Conservation (phyloP, 2,329 filamentous ascomycete genomes). For the Incumbomyces delicatus region DNA sequence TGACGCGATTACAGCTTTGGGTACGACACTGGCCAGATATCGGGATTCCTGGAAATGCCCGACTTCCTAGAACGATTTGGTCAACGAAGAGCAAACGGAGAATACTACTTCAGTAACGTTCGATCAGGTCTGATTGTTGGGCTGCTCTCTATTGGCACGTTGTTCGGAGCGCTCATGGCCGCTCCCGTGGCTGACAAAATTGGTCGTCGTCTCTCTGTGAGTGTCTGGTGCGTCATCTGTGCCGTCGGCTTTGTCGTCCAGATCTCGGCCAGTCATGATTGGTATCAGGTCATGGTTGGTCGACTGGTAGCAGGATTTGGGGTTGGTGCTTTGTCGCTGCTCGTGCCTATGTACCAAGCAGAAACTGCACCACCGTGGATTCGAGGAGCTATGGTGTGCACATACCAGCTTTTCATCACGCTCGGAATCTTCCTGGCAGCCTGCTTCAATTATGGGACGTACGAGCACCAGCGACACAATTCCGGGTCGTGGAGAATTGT, state of each 20-base stretch:
- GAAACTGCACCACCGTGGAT: constrained; percentile 37
- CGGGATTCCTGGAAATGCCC: constrained; percentile 34
- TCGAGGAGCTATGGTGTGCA: constrained; percentile 34
- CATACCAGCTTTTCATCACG: constrained; percentile 40
- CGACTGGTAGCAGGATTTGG: constrained; percentile 34
- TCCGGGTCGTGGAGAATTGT: constrained; percentile 36
- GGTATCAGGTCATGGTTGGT: constrained; percentile 35
- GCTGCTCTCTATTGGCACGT: constrained; percentile 34
- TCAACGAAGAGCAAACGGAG: constrained; percentile 22
- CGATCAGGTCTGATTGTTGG: constrained; percentile 34
- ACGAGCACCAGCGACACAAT: constrained; percentile 18
- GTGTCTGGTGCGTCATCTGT: constrained; percentile 30
- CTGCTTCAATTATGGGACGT: constrained; percentile 38
- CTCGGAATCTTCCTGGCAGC: constrained; percentile 38
- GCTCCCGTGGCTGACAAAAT: constrained; percentile 37
- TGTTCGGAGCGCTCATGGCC: constrained; percentile 34
- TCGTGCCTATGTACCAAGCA: constrained; percentile 38
- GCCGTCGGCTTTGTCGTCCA: constrained; percentile 34
- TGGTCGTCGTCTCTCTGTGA: constrained; percentile 34
- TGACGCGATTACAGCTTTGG: constrained; percentile 22
- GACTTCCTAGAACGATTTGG: constrained; percentile 33
- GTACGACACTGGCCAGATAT: constrained; percentile 36
- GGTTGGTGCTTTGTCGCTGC: constrained; percentile 32
- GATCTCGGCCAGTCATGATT: constrained; percentile 29
- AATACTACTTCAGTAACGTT: constrained; percentile 31